These are phyloP conservation scores for Melastoma candidum DNA, from an alignment of 441 rosid genomes.

Conservation along the genomic window DNA sequence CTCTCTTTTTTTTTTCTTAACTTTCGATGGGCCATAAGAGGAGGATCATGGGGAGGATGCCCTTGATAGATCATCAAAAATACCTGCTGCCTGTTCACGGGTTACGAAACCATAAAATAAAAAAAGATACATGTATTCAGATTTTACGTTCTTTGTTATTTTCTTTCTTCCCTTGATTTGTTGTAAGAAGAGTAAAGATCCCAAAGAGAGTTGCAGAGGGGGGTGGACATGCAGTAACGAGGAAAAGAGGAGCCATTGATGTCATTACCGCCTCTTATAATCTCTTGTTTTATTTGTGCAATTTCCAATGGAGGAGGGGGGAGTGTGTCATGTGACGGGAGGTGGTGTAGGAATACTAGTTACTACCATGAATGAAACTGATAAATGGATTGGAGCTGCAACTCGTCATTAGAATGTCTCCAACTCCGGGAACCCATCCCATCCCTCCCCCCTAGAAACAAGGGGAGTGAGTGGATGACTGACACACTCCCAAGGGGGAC, in stretches of 20 bases:
- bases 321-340: conserved; percentile 28
- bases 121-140: not conserved
- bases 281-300: not conserved
- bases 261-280: too few relatives aligned
- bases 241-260: too few relatives aligned
- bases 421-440: conserved; percentile 6
- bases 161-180: accelerated
- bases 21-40: too few relatives aligned
- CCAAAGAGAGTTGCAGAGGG: too few relatives aligned
- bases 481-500: not conserved
- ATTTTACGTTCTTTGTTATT: not conserved
- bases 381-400: conserved; percentile 8
- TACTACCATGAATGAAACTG: not conserved
- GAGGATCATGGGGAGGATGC: too few relatives aligned
- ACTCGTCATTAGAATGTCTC: conserved; percentile 26
- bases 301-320: conserved; percentile 11
- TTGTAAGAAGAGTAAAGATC: not conserved
- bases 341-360: conserved; percentile 4
- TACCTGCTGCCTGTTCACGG: not conserved
- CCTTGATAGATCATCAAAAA: too few relatives aligned
- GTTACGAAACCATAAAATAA: conserved; percentile 4
- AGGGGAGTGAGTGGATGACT: not conserved
- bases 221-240: too few relatives aligned
- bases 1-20: too few relatives aligned
- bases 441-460: too few relatives aligned